phyloP scores from a whole-genome alignment of 2,329 filamentous ascomycete genomes.

The Clonostachys chloroleuca region DNA sequence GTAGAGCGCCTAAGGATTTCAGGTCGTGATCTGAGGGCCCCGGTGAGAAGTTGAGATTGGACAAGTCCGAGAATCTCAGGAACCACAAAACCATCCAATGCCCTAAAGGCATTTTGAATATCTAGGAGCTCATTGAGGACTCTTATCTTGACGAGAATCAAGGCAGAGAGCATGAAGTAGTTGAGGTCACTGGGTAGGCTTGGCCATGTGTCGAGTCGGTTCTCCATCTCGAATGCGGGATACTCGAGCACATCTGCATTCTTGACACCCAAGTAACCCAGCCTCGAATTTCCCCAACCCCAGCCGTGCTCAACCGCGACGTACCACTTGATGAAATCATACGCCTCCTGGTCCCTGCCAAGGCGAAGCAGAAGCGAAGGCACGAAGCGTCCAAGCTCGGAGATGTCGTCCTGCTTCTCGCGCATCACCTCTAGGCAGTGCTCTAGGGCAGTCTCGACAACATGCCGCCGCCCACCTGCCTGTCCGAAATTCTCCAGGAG shows the following conservation, averaged over 20 bases:
- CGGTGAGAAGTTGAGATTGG: no score
- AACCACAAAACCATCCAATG: no score
- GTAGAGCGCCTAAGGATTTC: no score
- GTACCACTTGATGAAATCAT: conserved; percentile 34
- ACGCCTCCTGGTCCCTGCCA: conserved; percentile 42
- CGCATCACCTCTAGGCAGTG: conserved; percentile 37
- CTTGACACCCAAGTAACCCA: conserved; percentile 22
- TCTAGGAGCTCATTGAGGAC: conserved; percentile 12
- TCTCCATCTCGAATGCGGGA: no score
- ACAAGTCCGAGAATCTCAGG: no score
- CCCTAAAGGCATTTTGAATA: conserved; percentile 6
- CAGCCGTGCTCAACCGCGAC: conserved; percentile 9
- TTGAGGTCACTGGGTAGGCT: conserved; percentile 5
- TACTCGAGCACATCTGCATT: conserved; percentile 34
- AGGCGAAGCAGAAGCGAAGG: conserved; percentile 39
- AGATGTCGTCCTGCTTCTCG: conserved; percentile 36
- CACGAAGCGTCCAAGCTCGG: conserved; percentile 33
- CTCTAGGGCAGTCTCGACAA: conserved; percentile 25
- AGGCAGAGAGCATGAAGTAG: conserved; percentile 2
- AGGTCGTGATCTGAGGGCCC: no score
- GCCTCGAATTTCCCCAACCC: conserved; percentile 9
- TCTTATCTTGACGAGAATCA: conserved; percentile 14
- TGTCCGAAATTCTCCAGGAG: conserved; percentile 20
- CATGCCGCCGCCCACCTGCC: conserved; percentile 12
- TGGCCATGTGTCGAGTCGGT: no score